phyloP scores from a whole-genome alignment of 2,329 filamentous ascomycete species.

The Tolypocladium sp. region DNA sequence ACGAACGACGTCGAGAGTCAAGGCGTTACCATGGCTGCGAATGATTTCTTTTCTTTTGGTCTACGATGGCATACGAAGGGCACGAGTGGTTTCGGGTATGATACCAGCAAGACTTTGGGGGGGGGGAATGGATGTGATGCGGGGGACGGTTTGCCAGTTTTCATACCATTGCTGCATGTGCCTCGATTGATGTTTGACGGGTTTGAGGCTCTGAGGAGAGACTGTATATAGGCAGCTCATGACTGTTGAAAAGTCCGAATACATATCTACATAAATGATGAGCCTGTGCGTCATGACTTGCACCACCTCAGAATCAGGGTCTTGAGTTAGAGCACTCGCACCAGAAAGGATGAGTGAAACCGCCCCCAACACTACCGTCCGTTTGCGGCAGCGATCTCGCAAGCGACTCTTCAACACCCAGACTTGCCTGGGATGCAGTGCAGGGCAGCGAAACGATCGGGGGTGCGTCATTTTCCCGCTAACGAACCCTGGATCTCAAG shows the following conservation, averaged over 20 bases:
- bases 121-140: not conserved
- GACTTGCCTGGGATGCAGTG: no score
- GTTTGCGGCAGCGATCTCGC: no score
- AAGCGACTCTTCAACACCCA: no score
- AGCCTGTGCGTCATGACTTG: no score
- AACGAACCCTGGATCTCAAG: not conserved
- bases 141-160: not conserved
- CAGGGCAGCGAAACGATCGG: no score
- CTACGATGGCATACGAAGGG: conserved; percentile 1
- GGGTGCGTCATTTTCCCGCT: not conserved
- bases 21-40: not conserved
- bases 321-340: no score
- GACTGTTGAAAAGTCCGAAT: not conserved
- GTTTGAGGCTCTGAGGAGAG: not conserved
- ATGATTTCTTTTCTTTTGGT: not conserved
- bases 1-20: not conserved
- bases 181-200: not conserved
- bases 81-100: conserved; percentile 1
- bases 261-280: not conserved
- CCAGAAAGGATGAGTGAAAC: not conserved
- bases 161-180: conserved; percentile 2
- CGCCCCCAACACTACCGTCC: no score
- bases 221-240: not conserved
- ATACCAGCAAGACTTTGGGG: conserved; percentile 6
- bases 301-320: no score